These are phyloP conservation scores for Albugo candida DNA, from an alignment of 352 stramenopile species.

Conservation along the genomic window DNA sequence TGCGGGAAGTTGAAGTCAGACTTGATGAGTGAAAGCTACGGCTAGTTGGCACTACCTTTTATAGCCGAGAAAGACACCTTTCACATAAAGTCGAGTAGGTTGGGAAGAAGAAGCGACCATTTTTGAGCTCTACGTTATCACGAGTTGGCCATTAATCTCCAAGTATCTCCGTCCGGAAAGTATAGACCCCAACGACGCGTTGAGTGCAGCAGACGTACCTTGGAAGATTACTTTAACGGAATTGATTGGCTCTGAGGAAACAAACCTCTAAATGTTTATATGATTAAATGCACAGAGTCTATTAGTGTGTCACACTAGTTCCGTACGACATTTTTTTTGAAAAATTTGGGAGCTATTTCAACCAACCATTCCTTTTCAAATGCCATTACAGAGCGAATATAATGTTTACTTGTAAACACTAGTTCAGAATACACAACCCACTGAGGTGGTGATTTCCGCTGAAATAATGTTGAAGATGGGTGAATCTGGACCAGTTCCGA, in stretches of 20 bases:
- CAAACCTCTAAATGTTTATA: no score
- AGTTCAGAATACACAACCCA: constrained; percentile 81
- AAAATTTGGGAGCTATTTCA: constrained; percentile 66
- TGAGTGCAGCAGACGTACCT: no score
- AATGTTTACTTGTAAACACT: constrained; percentile 83
- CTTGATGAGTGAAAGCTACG: neutral
- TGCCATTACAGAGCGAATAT: constrained; percentile 71
- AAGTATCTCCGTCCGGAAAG: no score
- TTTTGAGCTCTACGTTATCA: constrained; percentile 42
- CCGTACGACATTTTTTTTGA: constrained; percentile 10
- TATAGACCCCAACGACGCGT: no score
- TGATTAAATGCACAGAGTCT: neutral
- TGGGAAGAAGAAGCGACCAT: constrained; percentile 83
- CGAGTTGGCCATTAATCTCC: no score
- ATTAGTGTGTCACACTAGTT: neutral
- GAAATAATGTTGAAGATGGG: constrained; percentile 74
- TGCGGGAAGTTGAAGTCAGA: constrained; percentile 8
- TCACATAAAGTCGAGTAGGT: constrained; percentile 94
- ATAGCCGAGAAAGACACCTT: constrained; percentile 98
- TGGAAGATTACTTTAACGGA: no score
- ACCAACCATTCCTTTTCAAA: constrained; percentile 82
- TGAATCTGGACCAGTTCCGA: constrained; percentile 78
- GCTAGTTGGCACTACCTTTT: constrained; percentile 60
- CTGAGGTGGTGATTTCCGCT: constrained; percentile 71
- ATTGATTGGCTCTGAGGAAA: no score